Evolutionary conservation across 2,329 filamentous ascomycete genomes (phyloP), one percentile per base, ranked within the genome.

Genomic region (Shiraia sp.): DNA sequence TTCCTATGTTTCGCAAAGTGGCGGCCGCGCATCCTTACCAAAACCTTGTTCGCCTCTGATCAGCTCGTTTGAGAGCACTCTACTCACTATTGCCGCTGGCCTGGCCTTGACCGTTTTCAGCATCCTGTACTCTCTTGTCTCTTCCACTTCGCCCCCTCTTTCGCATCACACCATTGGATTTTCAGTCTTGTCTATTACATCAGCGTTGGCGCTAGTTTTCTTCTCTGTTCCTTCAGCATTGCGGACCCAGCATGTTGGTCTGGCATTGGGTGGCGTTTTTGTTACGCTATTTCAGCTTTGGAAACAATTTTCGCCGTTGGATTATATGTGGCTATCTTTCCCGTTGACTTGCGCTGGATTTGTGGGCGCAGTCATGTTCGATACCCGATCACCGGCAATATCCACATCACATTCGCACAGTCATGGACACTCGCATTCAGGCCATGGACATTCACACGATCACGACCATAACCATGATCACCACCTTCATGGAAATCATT

Each of bases 401-500:
- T 36, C 49, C 28, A 42, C 53, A 50, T 24, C 69, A 64, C 55
- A 60, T 48, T 49, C 66, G 24, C 64, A 68, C 32, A 42, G 46
- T 6, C 58, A 65, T 49, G 17, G 47, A 8, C 58, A 65, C 48
- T 43, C 57, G 26, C 63, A 66, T 45, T 42, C 49, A 6, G 63
- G 65, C 27, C 63, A 66, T 31, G 47, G 63, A 16, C 64, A 68
- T 37, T 33, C 53, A 24, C 53, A 60, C 32, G 39, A 51, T 12
- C 59, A 62, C 35, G 49, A 55, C 29, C 55, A 61, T 32, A 37
- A 55, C 15, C 57, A 61, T 27, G 61, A 63, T 15, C 62, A 67
- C 38, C 67, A 69, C 41, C 56, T 70, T 4, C 71, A 74, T 42
- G 70, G 70, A 9, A 71, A 78, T 32, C 77, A 82, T 28, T 95